Evolutionary conservation across 2,329 filamentous ascomycete genomes (phyloP), one percentile per base, ranked within the genome.

Genomic region (Colletotrichum caudatum): DNA sequence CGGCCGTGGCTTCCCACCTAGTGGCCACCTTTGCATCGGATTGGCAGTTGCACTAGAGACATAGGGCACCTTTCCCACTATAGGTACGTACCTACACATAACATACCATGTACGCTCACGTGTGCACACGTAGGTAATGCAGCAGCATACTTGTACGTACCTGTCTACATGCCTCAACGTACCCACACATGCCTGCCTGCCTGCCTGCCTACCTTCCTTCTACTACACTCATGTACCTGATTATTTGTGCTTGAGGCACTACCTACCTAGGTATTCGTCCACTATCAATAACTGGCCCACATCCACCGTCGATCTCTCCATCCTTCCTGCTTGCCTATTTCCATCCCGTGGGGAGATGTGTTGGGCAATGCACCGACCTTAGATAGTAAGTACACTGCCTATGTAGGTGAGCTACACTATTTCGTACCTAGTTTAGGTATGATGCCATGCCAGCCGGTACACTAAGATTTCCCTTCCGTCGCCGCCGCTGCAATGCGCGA

Each of bases 401-500:
- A 29, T 4, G 29, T 29, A 29, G 29, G 29, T 29, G 29, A 29
- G 5, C 29, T 29, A 29, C 29, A 29, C 26, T 29, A 29, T 3
- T 29, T 29, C 26, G 26, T 29, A 29, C 26, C 26, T 3, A 29
- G 26, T 29, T 29, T 29, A 29, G 29, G 29, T 29, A 29, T 29
- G 29, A 29, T 29, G 29, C 29, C 29, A 23, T 29, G 50, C 66
- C 51, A 54, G 53, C 44, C 7, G 5, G 35, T 37, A 37, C 11
- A 8, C 11, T 8, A 26, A 58, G 53, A 65, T 69, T 64, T 48
- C 46, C 66, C 54, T 72, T 59, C 60, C 65, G 57, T 48, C 66
- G 56, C 57, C 66, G 56, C 57, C 69, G 39, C 69, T 73, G 64
- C 72, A 69, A 69, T 69, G 72, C 62, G 69, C 72, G 69, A 74